Percentiles rank a stretch among this genome's conserved stretches.
Evolutionary conservation across 2,329 filamentous ascomycete species (phyloP).

Genomic region (Tolypocladium tundrense): DNA sequence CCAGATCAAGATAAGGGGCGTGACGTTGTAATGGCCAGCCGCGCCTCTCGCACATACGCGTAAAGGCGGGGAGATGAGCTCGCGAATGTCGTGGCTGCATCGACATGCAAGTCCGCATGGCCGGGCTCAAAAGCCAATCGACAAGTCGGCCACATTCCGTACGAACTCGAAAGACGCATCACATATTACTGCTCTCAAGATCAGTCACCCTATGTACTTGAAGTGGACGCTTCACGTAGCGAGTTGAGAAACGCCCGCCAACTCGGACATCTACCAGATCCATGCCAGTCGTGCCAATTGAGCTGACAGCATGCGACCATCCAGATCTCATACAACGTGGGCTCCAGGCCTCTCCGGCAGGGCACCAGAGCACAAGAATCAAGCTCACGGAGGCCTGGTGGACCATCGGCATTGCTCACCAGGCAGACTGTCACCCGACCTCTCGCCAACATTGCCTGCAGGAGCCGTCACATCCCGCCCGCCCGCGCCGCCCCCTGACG

Average conservation of each 20-base stretch:
- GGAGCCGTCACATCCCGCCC: neutral
- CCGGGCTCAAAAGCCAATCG: no score
- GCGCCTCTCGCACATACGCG: neutral
- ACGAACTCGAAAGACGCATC: neutral
- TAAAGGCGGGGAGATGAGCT: neutral
- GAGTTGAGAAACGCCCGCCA: neutral
- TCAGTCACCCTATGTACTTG: neutral
- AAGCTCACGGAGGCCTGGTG: neutral
- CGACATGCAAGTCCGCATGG: no score
- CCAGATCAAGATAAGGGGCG: neutral
- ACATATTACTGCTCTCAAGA: no score
- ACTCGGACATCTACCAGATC: no score
- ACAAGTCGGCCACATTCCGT: no score
- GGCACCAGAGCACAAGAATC: neutral
- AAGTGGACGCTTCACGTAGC: neutral
- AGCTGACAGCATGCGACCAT: no score
- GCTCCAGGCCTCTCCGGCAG: neutral
- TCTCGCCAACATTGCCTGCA: neutral
- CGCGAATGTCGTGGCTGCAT: neutral
- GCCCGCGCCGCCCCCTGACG: neutral
- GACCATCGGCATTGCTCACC: neutral
- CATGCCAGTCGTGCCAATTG: neutral
- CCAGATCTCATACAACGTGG: no score
- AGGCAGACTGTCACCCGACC: neutral
- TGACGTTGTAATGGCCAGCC: neutral